A percentile compares a stretch with the other conserved stretches of the same genome.
phyloP scores from a whole-genome alignment of 1,284 basidiomycete species.

The Malassezia vespertilionis region DNA sequence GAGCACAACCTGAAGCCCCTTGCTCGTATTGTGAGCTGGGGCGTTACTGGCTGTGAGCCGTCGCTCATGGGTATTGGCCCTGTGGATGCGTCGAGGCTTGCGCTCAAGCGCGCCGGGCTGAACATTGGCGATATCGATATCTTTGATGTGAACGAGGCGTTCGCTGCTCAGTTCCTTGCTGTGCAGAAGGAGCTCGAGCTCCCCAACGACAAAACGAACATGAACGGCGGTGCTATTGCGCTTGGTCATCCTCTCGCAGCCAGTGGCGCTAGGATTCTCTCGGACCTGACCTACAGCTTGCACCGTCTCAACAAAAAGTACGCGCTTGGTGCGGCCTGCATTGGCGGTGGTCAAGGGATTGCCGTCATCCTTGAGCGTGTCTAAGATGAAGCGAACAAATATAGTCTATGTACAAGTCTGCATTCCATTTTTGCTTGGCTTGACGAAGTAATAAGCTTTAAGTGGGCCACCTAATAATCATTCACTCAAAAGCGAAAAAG shows the following conservation, averaged over 20 bases:
- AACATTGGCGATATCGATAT: slow-evolving; percentile 52
- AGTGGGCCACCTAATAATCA: too few relatives aligned
- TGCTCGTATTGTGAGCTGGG: slow-evolving; percentile 67
- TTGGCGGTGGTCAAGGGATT: slow-evolving; percentile 52
- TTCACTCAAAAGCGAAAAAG: neutral
- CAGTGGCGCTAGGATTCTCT: slow-evolving; percentile 52
- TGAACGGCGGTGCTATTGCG: slow-evolving; percentile 52
- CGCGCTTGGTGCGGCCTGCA: slow-evolving; percentile 54
- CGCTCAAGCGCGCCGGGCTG: slow-evolving; percentile 47
- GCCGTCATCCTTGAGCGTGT: slow-evolving; percentile 49
- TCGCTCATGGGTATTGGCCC: slow-evolving; percentile 56
- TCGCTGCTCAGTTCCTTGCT: slow-evolving; percentile 83
- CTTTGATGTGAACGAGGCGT: slow-evolving; percentile 62
- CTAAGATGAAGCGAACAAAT: too few relatives aligned
- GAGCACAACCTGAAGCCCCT: slow-evolving; percentile 74
- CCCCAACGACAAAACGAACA: slow-evolving; percentile 53
- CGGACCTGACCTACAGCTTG: slow-evolving; percentile 53
- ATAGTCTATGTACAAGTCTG: too few relatives aligned
- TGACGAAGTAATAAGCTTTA: too few relatives aligned
- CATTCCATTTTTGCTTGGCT: too few relatives aligned
- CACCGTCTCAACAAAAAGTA: slow-evolving; percentile 53
- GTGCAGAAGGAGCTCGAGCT: slow-evolving; percentile 79
- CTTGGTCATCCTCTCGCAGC: slow-evolving; percentile 54
- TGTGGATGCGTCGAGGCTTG: slow-evolving; percentile 49
- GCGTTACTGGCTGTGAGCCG: slow-evolving; percentile 54